Evolutionary conservation across 495 filamentous ascomycete genomes (phyloP).

Genomic region (Corynascus novoguineensis): DNA sequence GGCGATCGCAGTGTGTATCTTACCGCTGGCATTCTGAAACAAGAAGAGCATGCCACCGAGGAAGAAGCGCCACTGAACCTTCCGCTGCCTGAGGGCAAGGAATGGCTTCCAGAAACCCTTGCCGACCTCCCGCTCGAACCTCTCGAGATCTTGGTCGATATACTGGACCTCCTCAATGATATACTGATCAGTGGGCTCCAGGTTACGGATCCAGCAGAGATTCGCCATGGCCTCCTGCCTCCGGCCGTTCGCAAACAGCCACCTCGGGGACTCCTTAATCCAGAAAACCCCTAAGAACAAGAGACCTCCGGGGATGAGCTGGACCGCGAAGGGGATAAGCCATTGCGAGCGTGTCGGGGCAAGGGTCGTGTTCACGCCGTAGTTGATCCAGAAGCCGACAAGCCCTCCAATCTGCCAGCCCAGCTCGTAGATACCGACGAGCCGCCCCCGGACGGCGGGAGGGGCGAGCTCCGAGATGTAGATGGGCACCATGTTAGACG

Average conservation of each 20-base stretch:
- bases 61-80: constrained; percentile 59
- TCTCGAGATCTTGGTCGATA: constrained; percentile 56
- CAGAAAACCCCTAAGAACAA: constrained; percentile 45
- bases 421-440: constrained; percentile 64
- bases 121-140: constrained; percentile 50
- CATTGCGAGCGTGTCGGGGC: constrained; percentile 45
- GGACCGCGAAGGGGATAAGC: constrained; percentile 54
- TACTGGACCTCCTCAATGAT: constrained; percentile 59
- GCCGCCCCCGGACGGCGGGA: constrained; percentile 48
- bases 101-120: constrained; percentile 65
- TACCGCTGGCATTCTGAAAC: constrained; percentile 57
- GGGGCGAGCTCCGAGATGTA: constrained; percentile 55
- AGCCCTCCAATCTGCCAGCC: constrained; percentile 69
- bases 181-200: constrained; percentile 54
- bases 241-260: constrained; percentile 53
- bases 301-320: constrained; percentile 51
- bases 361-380: constrained; percentile 45
- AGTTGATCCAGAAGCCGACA: constrained; percentile 70
- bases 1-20: too few relatives aligned
- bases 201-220: constrained; percentile 60
- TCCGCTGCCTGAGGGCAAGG: constrained; percentile 44
- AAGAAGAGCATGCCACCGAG: constrained; percentile 60
- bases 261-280: constrained; percentile 58
- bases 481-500: constrained; percentile 50
- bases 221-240: constrained; percentile 53